Evolutionary conservation across 108 stramenopile genomes (phyloP).

Genomic region (Skeletonema marinoi): DNA sequence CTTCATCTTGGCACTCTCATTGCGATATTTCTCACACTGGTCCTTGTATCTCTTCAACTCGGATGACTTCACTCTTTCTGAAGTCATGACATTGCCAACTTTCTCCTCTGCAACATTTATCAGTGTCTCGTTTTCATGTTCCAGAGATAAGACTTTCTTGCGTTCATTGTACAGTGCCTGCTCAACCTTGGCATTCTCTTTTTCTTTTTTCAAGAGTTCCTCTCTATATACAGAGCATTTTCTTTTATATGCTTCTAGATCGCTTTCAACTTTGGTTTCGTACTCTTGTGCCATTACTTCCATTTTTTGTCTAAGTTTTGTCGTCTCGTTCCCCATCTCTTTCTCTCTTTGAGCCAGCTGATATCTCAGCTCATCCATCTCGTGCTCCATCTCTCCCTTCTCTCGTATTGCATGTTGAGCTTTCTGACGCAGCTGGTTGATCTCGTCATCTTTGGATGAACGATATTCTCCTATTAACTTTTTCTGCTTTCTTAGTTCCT

Average conservation of each 20-base stretch:
- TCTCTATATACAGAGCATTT: constrained; percentile 38
- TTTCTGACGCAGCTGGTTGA: background rate
- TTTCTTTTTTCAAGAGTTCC: constrained; percentile 27
- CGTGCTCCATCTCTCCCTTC: constrained; percentile 14
- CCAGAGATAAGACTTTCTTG: constrained; percentile 29
- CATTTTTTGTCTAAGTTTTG: constrained; percentile 8
- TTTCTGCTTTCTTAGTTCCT: constrained; percentile 17
- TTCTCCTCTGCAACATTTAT: constrained; percentile 37
- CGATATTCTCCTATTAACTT: background rate
- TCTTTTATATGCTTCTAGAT: constrained; percentile 35
- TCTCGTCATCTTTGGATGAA: constrained; percentile 10
- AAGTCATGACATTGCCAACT: constrained; percentile 17
- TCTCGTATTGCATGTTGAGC: background rate
- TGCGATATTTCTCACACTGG: constrained; percentile 42
- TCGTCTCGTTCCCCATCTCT: constrained; percentile 13
- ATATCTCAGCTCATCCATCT: constrained; percentile 9
- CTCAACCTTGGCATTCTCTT: constrained; percentile 36
- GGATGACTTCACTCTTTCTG: constrained; percentile 11
- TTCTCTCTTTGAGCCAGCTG: constrained; percentile 10
- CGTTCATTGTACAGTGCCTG: constrained; percentile 23
- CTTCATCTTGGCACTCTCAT: constrained; percentile 36
- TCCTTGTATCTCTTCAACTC: constrained; percentile 41
- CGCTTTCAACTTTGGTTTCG: constrained; percentile 17
- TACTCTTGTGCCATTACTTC: background rate
- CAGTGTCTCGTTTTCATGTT: constrained; percentile 37